Evolutionary conservation across 345 rosid genomes (phyloP).

Genomic region (Linum tenue): DNA sequence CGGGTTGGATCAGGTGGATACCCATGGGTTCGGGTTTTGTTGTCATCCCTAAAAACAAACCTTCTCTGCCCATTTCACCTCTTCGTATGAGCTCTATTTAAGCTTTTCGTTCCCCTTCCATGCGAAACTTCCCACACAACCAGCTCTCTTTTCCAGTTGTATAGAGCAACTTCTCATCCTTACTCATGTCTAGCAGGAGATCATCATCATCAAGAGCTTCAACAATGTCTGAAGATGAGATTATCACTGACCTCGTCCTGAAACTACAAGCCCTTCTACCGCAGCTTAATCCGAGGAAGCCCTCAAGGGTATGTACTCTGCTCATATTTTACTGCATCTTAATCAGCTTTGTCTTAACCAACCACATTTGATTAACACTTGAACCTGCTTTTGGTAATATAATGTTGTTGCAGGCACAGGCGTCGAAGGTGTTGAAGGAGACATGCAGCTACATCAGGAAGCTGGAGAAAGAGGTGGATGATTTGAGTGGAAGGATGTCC

Average conservation of each 20-base stretch:
- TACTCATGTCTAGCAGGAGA: constrained; percentile 10
- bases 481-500: constrained; percentile 44
- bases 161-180: too few species aligned
- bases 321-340: background rate
- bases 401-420: constrained; percentile 30
- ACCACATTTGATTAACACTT: background rate
- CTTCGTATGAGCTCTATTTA: too few species aligned
- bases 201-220: constrained; percentile 11
- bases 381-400: background rate
- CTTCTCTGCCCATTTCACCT: too few species aligned
- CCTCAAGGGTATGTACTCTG: constrained; percentile 18
- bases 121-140: too few species aligned
- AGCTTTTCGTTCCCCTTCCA: too few species aligned
- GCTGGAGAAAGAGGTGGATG: constrained; percentile 42
- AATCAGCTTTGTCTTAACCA: background rate
- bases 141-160: too few species aligned
- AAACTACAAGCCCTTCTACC: constrained; percentile 23
- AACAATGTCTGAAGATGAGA: constrained; percentile 20
- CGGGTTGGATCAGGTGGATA: too few species aligned
- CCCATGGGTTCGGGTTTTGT: too few species aligned
- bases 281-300: constrained; percentile 16
- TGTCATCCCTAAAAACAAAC: too few species aligned
- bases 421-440: constrained; percentile 36
- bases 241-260: constrained; percentile 20
- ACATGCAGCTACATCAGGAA: constrained; percentile 41